Evolutionary conservation across 305 asterid genomes (phyloP), one percentile per base, ranked within the genome.

Genomic region (Ajuga reptans): DNA sequence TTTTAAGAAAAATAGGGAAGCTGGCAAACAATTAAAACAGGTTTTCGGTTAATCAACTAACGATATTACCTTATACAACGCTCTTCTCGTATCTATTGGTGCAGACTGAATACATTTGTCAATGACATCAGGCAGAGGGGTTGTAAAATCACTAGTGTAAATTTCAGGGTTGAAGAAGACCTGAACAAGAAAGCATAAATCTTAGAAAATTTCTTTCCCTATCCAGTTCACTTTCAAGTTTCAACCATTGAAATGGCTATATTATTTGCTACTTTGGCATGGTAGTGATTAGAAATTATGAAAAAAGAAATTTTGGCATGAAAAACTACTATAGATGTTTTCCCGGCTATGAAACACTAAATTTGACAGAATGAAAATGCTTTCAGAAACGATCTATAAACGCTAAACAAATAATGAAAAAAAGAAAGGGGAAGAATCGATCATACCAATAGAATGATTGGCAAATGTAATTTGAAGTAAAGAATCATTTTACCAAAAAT

Each of bases 51-150:
- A 16, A 74, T 55, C 56, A 55, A 62, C 53, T 39, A 54, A 11
- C 14, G 11, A 55, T 14, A 33, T 64, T 77, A 90, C 96, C 95
- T 90, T 86, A 52, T 90, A 90, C 74, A 90, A 79, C 59, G 96
- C 89, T 55, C 96, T 80, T 82, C 96, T 84, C 49, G 96, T 90
- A 77, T 90, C 96, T 66, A 90, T 90, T n/a, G 96, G 96, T 27
- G 96, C 89, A 0, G 96, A 90, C 47, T 86, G 95, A 52, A 90
- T 87, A 76, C 96, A 90, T 76, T 87, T 87, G 79, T 90, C 96
- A 27, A 90, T 87, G 16, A 84, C 86, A 9, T 75, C 87, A 1
- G 95, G 95, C 59, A 90, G 81, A 77, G 96, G 86, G 66, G 86
- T 79, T 14, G 95, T 52, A 66, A 81, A 82, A 68, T 87, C 96